Evolutionary conservation across 768 basidiomycete species (phyloP), one percentile per base, ranked within the genome.

Genomic region (Tulasnella calospora): DNA sequence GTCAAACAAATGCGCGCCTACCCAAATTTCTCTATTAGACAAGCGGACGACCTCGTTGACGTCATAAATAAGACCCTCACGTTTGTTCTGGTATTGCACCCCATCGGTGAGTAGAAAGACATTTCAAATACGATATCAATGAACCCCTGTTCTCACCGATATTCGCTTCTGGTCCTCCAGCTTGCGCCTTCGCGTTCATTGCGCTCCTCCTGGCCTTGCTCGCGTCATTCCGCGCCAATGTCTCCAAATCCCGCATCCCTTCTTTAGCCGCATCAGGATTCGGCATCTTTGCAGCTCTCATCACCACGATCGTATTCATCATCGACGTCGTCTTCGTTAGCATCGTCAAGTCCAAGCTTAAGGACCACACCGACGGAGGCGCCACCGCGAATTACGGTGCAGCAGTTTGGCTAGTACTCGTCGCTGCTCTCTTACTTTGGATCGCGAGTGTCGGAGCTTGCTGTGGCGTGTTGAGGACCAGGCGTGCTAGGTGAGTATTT

Each of bases 311-410:
- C 79, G 85, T 86, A 79, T 89, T 90, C 83, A 83, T 89, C 80
- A 84, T 90, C 81, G 89, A 90, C 83, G 83, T 88, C 77, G 86
- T 87, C 79, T 82, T 88, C 79, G 86, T 89, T 81, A 86, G 86
- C 23, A 82, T 87, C 78, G 84, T 87, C 51, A 86, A 85, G 79
- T 82, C 85, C 79, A 85, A 84, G 75, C 83, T 90, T 67, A 82
- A 84, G 76, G 82, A 87, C 76, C 84, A 86, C 73, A 84, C 87
- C 30, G 84, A 86, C 80, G 86, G 85, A 72, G 80, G 77, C 41
- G 82, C 90, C 44, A 82, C 81, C 35, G 83, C 89, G n/a, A 83
- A 79, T 33, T 89, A 86, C 85, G 89, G 89, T 36, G 57, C 57
- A 35, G 76, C 71, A 10, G 86, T 88, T 61, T 90, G 89, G 89